A percentile compares a stretch with the other conserved stretches of the same genome.
Evolutionary conservation across 1,284 basidiomycete genomes (phyloP).

Genomic region (Bondarzewia mesenterica): DNA sequence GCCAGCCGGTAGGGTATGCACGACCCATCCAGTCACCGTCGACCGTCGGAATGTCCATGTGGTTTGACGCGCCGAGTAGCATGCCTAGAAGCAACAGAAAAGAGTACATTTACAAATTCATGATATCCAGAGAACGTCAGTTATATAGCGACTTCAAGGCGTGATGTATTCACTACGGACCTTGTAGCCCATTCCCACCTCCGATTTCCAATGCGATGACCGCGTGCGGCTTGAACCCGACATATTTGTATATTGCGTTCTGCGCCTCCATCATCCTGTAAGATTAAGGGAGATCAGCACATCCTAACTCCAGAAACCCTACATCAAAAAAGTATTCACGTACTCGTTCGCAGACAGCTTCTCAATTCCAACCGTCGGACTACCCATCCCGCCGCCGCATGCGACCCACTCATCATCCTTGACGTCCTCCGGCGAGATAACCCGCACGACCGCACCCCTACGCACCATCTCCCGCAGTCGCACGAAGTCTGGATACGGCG

Average conservation of each 20-base stretch:
- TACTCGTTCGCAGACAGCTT: conserved; percentile 6
- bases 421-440: conserved; percentile 14
- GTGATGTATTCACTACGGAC: not conserved
- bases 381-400: conserved; percentile 18
- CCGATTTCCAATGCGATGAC: conserved; percentile 19
- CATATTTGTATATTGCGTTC: not conserved
- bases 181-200: conserved; percentile 25
- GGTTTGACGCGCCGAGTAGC: conserved; percentile 16
- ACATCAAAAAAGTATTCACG: not conserved
- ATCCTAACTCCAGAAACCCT: too few relatives aligned
- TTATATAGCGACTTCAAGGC: not conserved
- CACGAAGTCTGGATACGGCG: conserved; percentile 15
- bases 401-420: conserved; percentile 6
- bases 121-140: too few relatives aligned
- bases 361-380: conserved; percentile 20
- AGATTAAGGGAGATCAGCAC: not conserved
- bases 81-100: conserved; percentile 10
- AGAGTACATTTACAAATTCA: not conserved
- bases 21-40: conserved; percentile 24
- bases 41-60: conserved; percentile 21
- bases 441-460: conserved; percentile 14
- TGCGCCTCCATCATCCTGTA: conserved; percentile 8
- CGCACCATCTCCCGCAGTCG: conserved; percentile 15
- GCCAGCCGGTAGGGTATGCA: conserved; percentile 7
- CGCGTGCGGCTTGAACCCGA: conserved; percentile 6